Evolutionary conservation across 768 basidiomycete species (phyloP).

Genomic region (Solioccasus polychromus): DNA sequence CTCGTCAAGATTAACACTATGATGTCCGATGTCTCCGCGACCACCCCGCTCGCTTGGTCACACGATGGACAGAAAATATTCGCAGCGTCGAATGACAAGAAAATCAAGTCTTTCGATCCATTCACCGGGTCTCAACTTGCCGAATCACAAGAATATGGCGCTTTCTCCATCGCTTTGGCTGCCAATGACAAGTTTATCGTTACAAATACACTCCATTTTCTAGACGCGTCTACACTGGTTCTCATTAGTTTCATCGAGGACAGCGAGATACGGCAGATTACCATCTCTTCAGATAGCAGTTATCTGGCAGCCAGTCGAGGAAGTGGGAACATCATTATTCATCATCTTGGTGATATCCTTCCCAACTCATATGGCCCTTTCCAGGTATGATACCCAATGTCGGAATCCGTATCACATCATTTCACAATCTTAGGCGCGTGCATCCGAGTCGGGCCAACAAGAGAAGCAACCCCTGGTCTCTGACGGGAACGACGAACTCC

Average conservation of each 20-base stretch:
- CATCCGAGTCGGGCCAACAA: no score
- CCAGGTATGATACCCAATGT: no score
- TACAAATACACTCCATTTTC: not conserved
- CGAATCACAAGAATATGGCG: not conserved
- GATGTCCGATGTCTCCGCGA: no score
- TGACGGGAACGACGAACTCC: no score
- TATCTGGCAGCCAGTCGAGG: not conserved
- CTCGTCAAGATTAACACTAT: no score
- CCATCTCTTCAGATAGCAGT: no score
- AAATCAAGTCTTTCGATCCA: not conserved
- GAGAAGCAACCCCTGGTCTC: no score
- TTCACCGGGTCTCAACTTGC: not conserved
- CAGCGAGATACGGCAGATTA: not conserved
- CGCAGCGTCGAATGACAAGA: not conserved
- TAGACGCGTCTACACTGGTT: not conserved
- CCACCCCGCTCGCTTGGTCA: not conserved
- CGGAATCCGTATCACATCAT: no score
- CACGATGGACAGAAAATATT: not conserved
- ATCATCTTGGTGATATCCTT: not conserved
- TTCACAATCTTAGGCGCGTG: no score
- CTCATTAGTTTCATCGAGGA: not conserved
- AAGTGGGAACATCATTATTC: not conserved
- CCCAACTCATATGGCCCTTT: no score
- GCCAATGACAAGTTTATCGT: not conserved
- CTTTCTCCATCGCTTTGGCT: no score